Conservation (phyloP, 768 basidiomycete genomes). For the Trametes punicea region DNA sequence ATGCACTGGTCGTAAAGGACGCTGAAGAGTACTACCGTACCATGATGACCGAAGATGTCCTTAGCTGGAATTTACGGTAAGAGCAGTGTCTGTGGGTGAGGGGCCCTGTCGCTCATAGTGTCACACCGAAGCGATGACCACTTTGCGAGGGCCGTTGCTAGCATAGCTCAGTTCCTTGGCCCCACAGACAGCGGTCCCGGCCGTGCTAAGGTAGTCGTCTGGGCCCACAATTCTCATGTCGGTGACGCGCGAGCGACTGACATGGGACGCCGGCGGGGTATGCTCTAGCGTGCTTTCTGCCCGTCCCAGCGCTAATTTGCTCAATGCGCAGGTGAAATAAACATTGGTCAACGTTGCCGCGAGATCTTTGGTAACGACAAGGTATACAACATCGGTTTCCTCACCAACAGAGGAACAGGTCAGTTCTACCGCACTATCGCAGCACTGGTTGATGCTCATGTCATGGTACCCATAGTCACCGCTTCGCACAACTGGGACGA, state of each 20-base stretch:
- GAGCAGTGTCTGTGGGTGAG: too few species aligned
- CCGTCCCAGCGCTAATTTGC: neutral
- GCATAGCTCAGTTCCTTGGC: conserved; percentile 20
- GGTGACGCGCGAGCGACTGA: conserved; percentile 30
- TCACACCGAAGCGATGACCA: conserved; percentile 25
- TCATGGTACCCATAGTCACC: conserved; percentile 16
- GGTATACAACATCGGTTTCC: conserved; percentile 29
- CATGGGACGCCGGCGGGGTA: conserved; percentile 27
- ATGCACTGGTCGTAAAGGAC: conserved; percentile 29
- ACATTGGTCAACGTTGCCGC: conserved; percentile 29
- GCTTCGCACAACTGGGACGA: conserved; percentile 30
- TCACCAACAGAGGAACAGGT: conserved; percentile 28
- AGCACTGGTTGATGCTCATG: neutral
- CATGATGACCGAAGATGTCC: conserved; percentile 27
- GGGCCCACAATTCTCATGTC: conserved; percentile 33
- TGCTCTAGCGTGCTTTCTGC: neutral
- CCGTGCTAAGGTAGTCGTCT: conserved; percentile 28
- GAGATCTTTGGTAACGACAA: conserved; percentile 28
- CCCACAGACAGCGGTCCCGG: conserved; percentile 1
- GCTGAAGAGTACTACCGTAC: conserved; percentile 32
- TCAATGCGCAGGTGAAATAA: conserved; percentile 23
- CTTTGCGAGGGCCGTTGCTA: conserved; percentile 21
- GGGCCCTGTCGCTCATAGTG: neutral
- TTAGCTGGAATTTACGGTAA: conserved; percentile 29
- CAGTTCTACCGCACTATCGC: neutral